These are phyloP conservation scores for Verticillium tricorpus DNA, from an alignment of 2,329 filamentous ascomycete species.

Conservation along the genomic window DNA sequence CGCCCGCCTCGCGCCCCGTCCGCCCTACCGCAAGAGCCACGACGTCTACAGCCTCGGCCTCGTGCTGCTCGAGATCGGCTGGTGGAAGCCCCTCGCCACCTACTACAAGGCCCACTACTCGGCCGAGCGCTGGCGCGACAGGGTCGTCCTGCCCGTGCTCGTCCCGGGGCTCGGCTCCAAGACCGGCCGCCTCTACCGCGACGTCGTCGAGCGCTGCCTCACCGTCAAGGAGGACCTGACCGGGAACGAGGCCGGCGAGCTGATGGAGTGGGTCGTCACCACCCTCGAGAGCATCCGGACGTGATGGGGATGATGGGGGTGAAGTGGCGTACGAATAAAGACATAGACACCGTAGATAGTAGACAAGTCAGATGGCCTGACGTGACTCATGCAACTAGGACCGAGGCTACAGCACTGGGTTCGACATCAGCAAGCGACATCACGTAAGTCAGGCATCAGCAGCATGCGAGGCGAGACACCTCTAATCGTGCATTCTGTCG, in stretches of 20 bases:
- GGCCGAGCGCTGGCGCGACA: conserved; percentile 35
- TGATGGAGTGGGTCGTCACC: conserved; percentile 38
- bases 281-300: conserved; percentile 32
- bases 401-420: too few relatives aligned
- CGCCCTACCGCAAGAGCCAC: conserved; percentile 39
- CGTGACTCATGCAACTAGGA: not conserved
- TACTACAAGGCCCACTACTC: conserved; percentile 38
- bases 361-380: not conserved
- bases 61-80: conserved; percentile 44
- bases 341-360: too few relatives aligned
- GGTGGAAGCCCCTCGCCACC: conserved; percentile 35
- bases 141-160: conserved; percentile 32
- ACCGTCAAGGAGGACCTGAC: conserved; percentile 30
- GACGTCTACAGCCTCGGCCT: conserved; percentile 50
- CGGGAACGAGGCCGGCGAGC: conserved; percentile 28
- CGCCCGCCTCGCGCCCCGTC: conserved; percentile 10
- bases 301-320: conserved; percentile 9
- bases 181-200: conserved; percentile 32
- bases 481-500: conserved; percentile 11
- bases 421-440: not conserved
- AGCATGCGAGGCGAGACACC: not conserved
- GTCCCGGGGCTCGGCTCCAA: conserved; percentile 37
- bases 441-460: not conserved
- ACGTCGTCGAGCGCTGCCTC: conserved; percentile 37
- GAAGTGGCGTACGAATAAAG: too few relatives aligned